Percentiles rank a stretch among this genome's conserved stretches.
Evolutionary conservation across 1,284 basidiomycete species (phyloP).

Genomic region (Austropuccinia psidii): DNA sequence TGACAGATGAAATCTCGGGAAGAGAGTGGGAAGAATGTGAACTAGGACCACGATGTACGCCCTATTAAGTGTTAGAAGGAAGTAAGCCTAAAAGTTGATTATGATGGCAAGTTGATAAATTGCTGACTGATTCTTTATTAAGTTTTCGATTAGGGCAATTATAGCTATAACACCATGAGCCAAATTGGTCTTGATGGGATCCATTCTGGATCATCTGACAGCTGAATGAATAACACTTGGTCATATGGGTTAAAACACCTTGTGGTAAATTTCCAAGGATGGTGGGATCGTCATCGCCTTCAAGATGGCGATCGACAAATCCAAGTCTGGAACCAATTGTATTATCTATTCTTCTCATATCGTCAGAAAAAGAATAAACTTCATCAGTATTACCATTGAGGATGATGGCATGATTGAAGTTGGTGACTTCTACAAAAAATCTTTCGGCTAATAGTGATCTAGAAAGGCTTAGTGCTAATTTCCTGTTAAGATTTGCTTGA

Average conservation of each 20-base stretch:
- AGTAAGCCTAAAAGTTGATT: not conserved
- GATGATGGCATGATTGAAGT: conserved; percentile 50
- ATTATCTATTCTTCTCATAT: conserved; percentile 54
- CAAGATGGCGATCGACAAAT: conserved; percentile 74
- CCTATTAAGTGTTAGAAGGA: not conserved
- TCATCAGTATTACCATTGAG: conserved; percentile 86
- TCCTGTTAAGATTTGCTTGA: conserved; percentile 26
- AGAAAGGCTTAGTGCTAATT: conserved; percentile 14
- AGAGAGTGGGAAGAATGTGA: not conserved
- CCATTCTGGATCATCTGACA: conserved; percentile 57
- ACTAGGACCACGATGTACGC: not conserved
- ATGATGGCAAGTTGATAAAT: not conserved
- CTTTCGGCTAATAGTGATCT: conserved; percentile 2
- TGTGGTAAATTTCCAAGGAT: not conserved
- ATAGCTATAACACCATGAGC: conserved; percentile 11
- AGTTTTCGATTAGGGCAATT: conserved; percentile 11
- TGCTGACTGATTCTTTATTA: not conserved
- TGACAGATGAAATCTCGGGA: not conserved
- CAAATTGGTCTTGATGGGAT: not conserved
- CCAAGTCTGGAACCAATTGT: too few species aligned
- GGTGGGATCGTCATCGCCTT: conserved; percentile 53
- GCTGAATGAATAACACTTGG: conserved; percentile 56
- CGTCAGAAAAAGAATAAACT: conserved; percentile 91
- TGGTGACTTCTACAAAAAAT: conserved; percentile 26
- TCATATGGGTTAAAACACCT: conserved; percentile 14